Percentiles rank a stretch among this genome's conserved stretches.
Conservation (phyloP, 1,284 basidiomycete genomes). For the Crepidotus sp. region DNA sequence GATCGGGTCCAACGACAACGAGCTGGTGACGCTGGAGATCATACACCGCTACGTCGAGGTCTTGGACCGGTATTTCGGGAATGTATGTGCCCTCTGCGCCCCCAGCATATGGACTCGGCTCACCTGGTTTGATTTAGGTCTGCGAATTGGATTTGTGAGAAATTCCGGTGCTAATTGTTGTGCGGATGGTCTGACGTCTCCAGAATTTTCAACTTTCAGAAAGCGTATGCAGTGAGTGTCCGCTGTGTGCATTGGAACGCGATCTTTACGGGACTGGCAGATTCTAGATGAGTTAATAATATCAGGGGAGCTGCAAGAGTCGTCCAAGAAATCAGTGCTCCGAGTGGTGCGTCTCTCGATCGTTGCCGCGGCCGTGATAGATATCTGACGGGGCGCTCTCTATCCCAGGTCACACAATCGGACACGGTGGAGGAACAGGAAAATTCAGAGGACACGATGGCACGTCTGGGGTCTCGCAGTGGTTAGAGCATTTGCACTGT, state of each 20-base stretch:
- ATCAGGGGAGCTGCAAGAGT: conserved; percentile 96
- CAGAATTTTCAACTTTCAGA: conserved; percentile 98
- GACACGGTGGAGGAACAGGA: conserved; percentile 77
- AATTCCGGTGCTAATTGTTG: neutral
- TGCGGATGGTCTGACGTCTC: conserved; percentile 1
- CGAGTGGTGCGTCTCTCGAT: conserved; percentile 25
- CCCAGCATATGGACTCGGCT: neutral
- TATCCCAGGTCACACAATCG: conserved; percentile 80
- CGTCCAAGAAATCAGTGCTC: conserved; percentile 95
- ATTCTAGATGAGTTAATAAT: conserved; percentile 98
- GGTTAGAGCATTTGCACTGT: conserved; percentile 32
- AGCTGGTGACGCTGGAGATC: conserved; percentile 89
- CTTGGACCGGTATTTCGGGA: conserved; percentile 98
- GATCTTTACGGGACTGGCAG: conserved; percentile 32
- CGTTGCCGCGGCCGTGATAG: neutral
- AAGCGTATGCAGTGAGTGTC: conserved; percentile 81
- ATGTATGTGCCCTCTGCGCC: conserved; percentile 54
- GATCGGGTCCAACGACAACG: conserved; percentile 84
- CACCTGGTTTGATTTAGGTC: conserved; percentile 44
- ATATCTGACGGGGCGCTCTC: conserved; percentile 10
- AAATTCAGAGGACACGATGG: conserved; percentile 69
- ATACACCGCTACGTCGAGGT: conserved; percentile 99
- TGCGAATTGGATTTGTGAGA: conserved; percentile 90
- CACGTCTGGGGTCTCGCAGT: conserved; percentile 58
- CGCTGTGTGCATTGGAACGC: neutral